Evolutionary conservation across 1,139 yeast genomes (phyloP).

Genomic region (Pneumocystis murina): DNA sequence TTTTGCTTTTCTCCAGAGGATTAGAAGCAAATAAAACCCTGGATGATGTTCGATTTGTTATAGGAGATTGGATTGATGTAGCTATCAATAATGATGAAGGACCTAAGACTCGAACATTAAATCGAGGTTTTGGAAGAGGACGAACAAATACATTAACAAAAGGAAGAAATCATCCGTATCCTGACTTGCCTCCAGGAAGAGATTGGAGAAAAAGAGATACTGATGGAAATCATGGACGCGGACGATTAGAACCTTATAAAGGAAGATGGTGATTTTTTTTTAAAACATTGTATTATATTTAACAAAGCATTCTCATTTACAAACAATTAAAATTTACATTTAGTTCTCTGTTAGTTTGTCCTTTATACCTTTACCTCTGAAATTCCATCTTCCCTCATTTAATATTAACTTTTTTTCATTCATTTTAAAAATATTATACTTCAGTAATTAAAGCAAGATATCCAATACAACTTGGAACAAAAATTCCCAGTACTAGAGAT

Average conservation of each 20-base stretch:
- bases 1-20: background rate
- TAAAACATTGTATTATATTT: too few relatives aligned
- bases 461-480: background rate
- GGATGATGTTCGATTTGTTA: background rate
- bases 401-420: background rate
- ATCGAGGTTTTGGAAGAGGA: background rate
- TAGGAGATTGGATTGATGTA: constrained; percentile 1
- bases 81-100: background rate
- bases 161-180: background rate
- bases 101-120: background rate
- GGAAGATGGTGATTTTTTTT: background rate
- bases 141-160: background rate
- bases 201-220: background rate
- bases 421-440: background rate
- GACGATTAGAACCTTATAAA: background rate
- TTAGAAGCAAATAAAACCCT: background rate
- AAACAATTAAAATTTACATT: too few relatives aligned
- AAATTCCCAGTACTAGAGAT: background rate
- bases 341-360: background rate
- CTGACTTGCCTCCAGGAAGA: background rate
- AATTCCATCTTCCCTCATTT: background rate
- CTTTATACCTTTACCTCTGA: background rate
- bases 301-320: too few relatives aligned
- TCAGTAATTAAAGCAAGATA: background rate
- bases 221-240: background rate